Conservation (phyloP, 345 rosid species). For the Excoecaria agallocha region DNA sequence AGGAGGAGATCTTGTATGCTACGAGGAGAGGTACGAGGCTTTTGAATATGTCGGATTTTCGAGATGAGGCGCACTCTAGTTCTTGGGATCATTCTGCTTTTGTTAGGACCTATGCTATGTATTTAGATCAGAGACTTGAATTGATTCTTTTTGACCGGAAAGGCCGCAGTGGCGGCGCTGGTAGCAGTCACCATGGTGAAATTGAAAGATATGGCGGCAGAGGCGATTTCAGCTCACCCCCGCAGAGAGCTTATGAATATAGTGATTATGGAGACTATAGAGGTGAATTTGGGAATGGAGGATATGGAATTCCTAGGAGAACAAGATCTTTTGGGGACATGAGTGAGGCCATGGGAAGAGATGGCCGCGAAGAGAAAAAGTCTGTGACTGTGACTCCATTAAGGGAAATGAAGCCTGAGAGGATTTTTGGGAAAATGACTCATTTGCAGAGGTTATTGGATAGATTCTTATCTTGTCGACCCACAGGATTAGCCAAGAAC, state of each 20-base stretch:
- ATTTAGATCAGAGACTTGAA: slow-evolving; percentile 75
- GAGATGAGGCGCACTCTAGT: slow-evolving; percentile 91
- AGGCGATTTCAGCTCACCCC: slow-evolving; percentile 67
- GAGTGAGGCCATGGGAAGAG: slow-evolving; percentile 51
- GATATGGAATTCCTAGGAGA: slow-evolving; percentile 44
- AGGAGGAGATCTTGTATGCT: slow-evolving; percentile 69
- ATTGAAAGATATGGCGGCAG: slow-evolving; percentile 40
- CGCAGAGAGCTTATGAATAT: slow-evolving; percentile 51
- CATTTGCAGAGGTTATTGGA: slow-evolving; percentile 84
- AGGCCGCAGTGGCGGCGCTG: slow-evolving; percentile 28
- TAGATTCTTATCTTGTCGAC: slow-evolving; percentile 75
- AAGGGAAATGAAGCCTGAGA: slow-evolving; percentile 72
- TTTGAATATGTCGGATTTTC: slow-evolving; percentile 76
- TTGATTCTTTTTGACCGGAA: slow-evolving; percentile 58
- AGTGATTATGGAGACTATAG: slow-evolving; percentile 52
- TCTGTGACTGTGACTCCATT: slow-evolving; percentile 61
- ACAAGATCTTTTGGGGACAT: slow-evolving; percentile 79
- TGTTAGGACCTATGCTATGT: slow-evolving; percentile 71
- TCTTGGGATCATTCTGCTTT: slow-evolving; percentile 92
- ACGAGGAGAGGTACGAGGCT: slow-evolving; percentile 73
- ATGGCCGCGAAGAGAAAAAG: slow-evolving; percentile 24
- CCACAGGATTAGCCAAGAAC: slow-evolving; percentile 75
- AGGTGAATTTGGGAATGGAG: slow-evolving; percentile 39
- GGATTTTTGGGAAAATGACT: slow-evolving; percentile 75
- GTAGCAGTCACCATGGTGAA: slow-evolving; percentile 28